Evolutionary conservation across 768 basidiomycete species (phyloP), one percentile per base, ranked within the genome.

Genomic region (Mycena rebaudengoi): DNA sequence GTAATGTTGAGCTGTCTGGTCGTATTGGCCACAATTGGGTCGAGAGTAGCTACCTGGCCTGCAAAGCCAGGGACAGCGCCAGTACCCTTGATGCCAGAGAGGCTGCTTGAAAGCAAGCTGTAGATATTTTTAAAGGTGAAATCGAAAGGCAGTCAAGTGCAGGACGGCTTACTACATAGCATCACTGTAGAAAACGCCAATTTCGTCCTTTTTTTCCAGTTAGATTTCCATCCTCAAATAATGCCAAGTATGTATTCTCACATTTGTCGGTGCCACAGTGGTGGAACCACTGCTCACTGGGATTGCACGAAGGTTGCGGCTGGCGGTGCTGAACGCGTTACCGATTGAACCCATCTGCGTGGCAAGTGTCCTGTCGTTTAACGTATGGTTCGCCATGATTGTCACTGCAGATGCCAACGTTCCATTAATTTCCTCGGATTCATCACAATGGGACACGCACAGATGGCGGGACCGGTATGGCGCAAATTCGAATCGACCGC

Each of bases 251-350:
- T n/a, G n/a, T n/a, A n/a, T n/a, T n/a, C n/a, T n/a, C n/a, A n/a
- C n/a, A n/a, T 79, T 73, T 20, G 77, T 79, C 7, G 78, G 78
- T 7, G 49, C 23, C 33, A 48, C 65, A 44, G 76, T 76, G 21
- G 68, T 76, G 5, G 75, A 77, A 14, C 78, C 78, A 50, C 53
- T 64, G 65, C 75, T 77, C 53, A 77, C 72, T n/a, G 74, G 50
- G 11, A 68, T 76, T 7, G 60, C 66, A 1, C 48, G 44, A 37
- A 79, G 70, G 39, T 49, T 49, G 1, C 65, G 70, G 16, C 65
- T 41, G 23, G 73, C 69, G 4, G 21, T 67, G 11, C 52, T 70
- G 67, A 75, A 79, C 11, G 70, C 68, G 2, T 66, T 66, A 41
- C 73, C 67, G 54, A 79, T 54, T 18, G 49, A 23, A 50, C 67